Evolutionary conservation across 2,329 filamentous ascomycete species (phyloP), one percentile per base, ranked within the genome.

Genomic region (Colletotrichum spinosum): DNA sequence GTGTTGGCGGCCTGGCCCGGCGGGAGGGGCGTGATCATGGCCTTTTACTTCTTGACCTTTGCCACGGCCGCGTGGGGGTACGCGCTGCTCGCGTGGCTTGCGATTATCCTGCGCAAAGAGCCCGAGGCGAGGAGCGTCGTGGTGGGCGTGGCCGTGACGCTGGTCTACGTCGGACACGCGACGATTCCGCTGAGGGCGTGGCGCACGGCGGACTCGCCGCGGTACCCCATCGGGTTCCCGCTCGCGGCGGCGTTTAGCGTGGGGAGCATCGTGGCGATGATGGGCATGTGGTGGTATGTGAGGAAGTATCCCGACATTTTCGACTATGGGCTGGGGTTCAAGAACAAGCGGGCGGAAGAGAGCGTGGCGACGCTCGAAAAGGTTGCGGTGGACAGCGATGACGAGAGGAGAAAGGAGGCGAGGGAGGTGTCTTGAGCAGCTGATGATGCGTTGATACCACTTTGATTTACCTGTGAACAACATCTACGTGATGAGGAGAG

Each of bases 141-240:
- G 6, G 77, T 78, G 9, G 77, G 74, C 0, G 48, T 78, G 6
- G 77, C 77, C 0, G 75, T 79, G n/a, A 79, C 75, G 7, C 63
- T 79, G 3, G 77, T 79, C 1, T 79, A 79, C 34, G 67, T 77
- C 2, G 77, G 77, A 0, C 77, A 79, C 13, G 77, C 77, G 2
- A 79, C 77, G 0, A 78, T 79, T 4, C 78, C 78, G 0, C 70
- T 79, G 35, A 71, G 78, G 0, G 76, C 75, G 0, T 79, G 76
- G 55, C 72, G 74, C n/a, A 76, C 77, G 0, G 69, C 71, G 0
- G 77, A 79, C 48, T 71, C 77, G 0, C 77, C 78, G 0, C 65
- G 67, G 4, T 79, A 79, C 39, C 76, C 77, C 0, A 71, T 79
- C 5, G 78, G 78, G 5, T 79, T 79, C 55, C 77, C 77, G 1